Evolutionary conservation across 2,329 filamentous ascomycete genomes (phyloP), one percentile per base, ranked within the genome.

Genomic region (Fusarium sp.): DNA sequence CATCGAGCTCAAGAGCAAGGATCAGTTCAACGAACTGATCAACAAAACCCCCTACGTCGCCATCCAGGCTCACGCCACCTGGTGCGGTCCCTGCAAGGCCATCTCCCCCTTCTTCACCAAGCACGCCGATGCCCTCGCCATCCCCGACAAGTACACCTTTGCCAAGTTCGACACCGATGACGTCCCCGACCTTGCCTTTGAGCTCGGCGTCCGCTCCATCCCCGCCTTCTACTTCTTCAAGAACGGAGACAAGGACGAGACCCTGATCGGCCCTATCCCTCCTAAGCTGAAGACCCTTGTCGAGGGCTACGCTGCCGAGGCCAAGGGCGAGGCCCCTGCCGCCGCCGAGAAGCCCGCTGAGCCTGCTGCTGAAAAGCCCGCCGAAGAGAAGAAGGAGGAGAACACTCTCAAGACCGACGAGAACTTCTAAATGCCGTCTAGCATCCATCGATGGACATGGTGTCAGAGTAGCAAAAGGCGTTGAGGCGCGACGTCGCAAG

Each of bases 141-240:
- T 82, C 27, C 82, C 83, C 20, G 83, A 85, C 60, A 80, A 82
- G 49, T 84, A 87, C 57, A 84, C 85, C 71, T 91, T 91, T 71
- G 88, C 87, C 78, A 89, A 89, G 81, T 85, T 91, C 80, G 86
- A 91, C 82, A 88, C 89, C 78, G 89, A 91, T 80, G 80, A 83
- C 51, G 84, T 86, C 11, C 82, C 85, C 65, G 86, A 87, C 59
- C 83, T 88, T 22, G 85, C 88, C 62, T 77, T 79, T 16, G 82
- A 85, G 70, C 86, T 90, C 76, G 81, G 83, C 78, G 83, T 91
- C 77, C 83, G 84, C 29, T 85, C 87, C 77, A 88, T 91, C 83
- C 89, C 89, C 11, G 89, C 89, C 44, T 91, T 91, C 79, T 82
- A 88, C 78, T 87, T 90, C 82, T 90, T 91, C 80, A 85, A 88